phyloP scores from a whole-genome alignment of 257 asterid genomes.

The Mentha longifolia region DNA sequence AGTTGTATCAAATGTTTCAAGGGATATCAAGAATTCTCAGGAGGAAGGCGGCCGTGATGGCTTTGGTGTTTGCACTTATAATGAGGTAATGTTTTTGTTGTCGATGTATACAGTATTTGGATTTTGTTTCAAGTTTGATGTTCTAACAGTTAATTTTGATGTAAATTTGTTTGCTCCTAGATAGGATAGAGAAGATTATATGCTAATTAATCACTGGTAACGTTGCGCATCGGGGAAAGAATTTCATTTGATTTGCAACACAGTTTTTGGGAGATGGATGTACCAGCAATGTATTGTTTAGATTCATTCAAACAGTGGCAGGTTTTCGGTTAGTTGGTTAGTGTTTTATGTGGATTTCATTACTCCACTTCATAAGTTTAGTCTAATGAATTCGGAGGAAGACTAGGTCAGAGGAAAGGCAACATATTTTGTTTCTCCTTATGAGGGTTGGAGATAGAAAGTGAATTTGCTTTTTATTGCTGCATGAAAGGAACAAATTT shows the following conservation, averaged over 20 bases:
- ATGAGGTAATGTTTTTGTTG: slow-evolving; percentile 52
- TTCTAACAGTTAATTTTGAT: neutral
- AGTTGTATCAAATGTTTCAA: slow-evolving; percentile 67
- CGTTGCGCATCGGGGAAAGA: neutral
- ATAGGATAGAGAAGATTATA: slow-evolving; percentile 5
- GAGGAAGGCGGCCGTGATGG: slow-evolving; percentile 68
- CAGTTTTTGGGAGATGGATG: neutral
- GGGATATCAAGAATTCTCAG: slow-evolving; percentile 58
- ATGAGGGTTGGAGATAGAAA: neutral
- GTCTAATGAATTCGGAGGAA: neutral
- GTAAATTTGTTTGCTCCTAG: neutral
- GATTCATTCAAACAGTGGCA: neutral
- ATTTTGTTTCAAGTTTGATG: neutral
- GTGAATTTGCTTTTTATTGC: slow-evolving; percentile 14
- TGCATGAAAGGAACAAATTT: slow-evolving; percentile 15
- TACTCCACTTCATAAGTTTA: neutral
- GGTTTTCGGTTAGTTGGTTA: neutral
- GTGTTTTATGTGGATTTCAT: slow-evolving; percentile 13
- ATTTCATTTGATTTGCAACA: neutral
- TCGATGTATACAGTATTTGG: neutral
- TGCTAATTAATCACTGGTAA: neutral
- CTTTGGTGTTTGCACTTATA: slow-evolving; percentile 67
- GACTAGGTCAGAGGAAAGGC: slow-evolving; percentile 11
- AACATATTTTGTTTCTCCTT: neutral
- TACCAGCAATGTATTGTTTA: neutral